Percentiles rank a stretch among this genome's conserved stretches.
Conservation (phyloP, 2,329 filamentous ascomycete genomes). For the Penicillium sp. region DNA sequence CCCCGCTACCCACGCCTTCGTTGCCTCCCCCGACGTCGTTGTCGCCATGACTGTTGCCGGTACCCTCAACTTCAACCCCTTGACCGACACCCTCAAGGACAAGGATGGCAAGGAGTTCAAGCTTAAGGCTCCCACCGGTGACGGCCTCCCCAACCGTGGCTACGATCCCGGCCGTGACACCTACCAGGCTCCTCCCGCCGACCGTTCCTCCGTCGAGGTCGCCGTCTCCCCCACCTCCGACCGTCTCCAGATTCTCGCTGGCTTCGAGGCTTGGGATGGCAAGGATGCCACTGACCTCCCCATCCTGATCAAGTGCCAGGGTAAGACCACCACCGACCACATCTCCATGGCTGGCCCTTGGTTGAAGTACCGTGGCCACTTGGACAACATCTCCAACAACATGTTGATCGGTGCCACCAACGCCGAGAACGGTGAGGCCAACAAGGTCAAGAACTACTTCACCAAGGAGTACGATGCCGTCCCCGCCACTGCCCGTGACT, state of each 20-base stretch:
- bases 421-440: conserved; percentile 90
- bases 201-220: conserved; percentile 70
- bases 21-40: conserved; percentile 84
- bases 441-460: conserved; percentile 91
- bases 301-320: conserved; percentile 92
- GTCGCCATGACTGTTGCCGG: conserved; percentile 83
- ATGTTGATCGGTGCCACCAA: conserved; percentile 96
- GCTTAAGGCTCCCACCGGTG: conserved; percentile 73
- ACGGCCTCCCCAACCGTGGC: conserved; percentile 72
- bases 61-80: conserved; percentile 86
- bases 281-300: conserved; percentile 81
- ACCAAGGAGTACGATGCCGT: conserved; percentile 82
- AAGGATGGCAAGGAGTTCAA: conserved; percentile 96
- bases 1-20: conserved; percentile 89
- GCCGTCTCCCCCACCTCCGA: conserved; percentile 84
- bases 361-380: conserved; percentile 99
- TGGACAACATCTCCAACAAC: conserved; percentile 96
- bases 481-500: conserved; percentile 90
- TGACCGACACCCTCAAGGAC: conserved; percentile 87
- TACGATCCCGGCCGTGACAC: conserved; percentile 91
- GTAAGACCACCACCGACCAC: conserved; percentile 96
- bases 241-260: conserved; percentile 85
- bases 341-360: conserved; percentile 94
- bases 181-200: conserved; percentile 87
- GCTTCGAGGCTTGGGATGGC: conserved; percentile 85